These are phyloP conservation scores for Dalbergia cochinchinensis DNA, from an alignment of 306 rosid species.

Conservation along the genomic window DNA sequence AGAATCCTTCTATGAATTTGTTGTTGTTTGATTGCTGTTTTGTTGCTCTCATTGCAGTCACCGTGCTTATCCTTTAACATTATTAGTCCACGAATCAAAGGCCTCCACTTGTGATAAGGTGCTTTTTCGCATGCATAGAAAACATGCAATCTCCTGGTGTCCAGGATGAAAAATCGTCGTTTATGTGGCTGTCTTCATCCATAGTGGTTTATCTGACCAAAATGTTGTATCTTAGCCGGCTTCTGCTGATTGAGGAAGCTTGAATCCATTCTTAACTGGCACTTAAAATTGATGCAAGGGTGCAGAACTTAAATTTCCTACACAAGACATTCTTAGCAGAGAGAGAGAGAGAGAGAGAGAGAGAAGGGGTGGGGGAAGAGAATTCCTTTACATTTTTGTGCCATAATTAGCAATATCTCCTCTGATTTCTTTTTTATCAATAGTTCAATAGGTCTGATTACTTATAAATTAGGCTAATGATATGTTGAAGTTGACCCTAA, in stretches of 20 bases:
- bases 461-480: neutral
- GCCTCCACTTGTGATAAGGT: neutral
- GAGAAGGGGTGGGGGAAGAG: neutral
- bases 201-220: too few species aligned
- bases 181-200: neutral
- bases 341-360: too few species aligned
- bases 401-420: neutral
- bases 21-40: neutral
- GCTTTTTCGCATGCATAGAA: neutral
- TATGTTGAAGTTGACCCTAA: neutral
- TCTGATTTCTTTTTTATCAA: neutral
- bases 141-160: neutral
- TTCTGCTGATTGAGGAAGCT: neutral
- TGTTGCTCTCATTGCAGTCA: neutral
- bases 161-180: neutral
- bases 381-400: neutral
- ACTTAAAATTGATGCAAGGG: too few species aligned
- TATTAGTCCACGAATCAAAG: neutral
- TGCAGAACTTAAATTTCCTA: neutral
- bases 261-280: neutral
- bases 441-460: neutral
- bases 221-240: too few species aligned
- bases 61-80: neutral
- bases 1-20: neutral
- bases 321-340: neutral